Evolutionary conservation across 352 stramenopile genomes (phyloP).

Genomic region (Phytophthora vignae): DNA sequence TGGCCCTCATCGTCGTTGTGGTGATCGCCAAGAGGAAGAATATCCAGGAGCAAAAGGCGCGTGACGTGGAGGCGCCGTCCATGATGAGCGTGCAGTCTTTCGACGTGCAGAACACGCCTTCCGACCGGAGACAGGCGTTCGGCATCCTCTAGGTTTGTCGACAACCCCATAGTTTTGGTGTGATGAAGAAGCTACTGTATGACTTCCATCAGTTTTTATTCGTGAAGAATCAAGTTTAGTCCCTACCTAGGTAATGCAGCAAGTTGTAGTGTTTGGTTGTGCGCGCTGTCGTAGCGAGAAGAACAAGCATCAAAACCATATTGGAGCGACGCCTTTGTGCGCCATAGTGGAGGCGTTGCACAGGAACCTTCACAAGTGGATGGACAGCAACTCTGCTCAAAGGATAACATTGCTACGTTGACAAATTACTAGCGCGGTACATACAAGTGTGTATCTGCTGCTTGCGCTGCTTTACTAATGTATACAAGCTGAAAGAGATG

Average conservation of each 20-base stretch:
- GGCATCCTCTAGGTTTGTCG: conserved; percentile 25
- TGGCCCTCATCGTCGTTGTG: conserved; percentile 38
- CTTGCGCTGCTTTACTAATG: too few relatives aligned
- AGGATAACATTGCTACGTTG: not conserved
- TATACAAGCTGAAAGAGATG: too few relatives aligned
- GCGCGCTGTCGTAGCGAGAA: conserved; percentile 13
- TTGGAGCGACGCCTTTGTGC: conserved; percentile 5
- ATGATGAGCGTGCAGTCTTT: conserved; percentile 40
- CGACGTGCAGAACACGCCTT: conserved; percentile 31
- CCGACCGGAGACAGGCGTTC: conserved; percentile 32
- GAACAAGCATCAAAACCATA: conserved; percentile 44
- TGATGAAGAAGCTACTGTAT: conserved; percentile 21
- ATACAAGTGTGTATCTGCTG: too few relatives aligned
- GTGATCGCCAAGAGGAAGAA: conserved; percentile 40
- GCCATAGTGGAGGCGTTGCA: not conserved
- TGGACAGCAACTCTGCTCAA: too few relatives aligned
- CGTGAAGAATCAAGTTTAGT: conserved; percentile 16
- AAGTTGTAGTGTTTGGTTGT: conserved; percentile 4
- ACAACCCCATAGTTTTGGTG: not conserved
- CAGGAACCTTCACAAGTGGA: not conserved
- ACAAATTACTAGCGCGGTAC: not conserved
- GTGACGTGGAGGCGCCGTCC: conserved; percentile 30
- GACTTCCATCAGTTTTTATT: conserved; percentile 33
- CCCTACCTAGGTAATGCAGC: not conserved
- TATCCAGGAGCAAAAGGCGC: conserved; percentile 39